Evolutionary conservation across 1,139 yeast species (phyloP).

Genomic region (Kurtzmaniella natalensis): DNA sequence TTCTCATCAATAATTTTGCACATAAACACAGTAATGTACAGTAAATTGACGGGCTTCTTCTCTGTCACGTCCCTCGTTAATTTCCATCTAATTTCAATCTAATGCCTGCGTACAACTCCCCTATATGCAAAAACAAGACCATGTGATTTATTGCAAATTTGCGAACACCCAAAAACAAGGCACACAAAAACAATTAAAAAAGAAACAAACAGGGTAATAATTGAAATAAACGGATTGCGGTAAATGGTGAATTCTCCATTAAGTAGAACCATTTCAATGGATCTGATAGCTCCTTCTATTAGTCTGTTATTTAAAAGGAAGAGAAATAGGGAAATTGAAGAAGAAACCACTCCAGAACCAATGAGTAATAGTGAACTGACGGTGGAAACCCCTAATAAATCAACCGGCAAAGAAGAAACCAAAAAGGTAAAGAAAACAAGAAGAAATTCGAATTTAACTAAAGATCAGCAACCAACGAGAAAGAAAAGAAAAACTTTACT

Average conservation of each 20-base stretch:
- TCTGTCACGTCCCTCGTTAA: no score
- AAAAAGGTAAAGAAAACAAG: conserved; percentile 12
- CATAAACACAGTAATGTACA: no score
- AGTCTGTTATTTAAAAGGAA: conserved; percentile 38
- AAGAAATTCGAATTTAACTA: conserved; percentile 5
- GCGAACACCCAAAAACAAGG: no score
- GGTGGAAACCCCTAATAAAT: conserved; percentile 7
- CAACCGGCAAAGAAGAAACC: conserved; percentile 4
- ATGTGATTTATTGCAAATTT: no score
- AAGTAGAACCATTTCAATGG: conserved; percentile 39
- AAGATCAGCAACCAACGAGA: conserved; percentile 4
- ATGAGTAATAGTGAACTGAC: neutral
- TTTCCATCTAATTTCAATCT: no score
- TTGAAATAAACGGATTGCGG: no score
- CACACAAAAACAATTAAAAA: no score
- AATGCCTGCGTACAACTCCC: no score
- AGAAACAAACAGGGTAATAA: no score
- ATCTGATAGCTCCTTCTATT: conserved; percentile 35
- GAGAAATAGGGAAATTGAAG: conserved; percentile 20
- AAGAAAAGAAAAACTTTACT: conserved; percentile 21
- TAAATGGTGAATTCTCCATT: conserved; percentile 12
- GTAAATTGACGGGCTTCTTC: no score
- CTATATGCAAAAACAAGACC: no score
- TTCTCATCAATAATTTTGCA: neutral
- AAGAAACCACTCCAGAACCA: conserved; percentile 10